phyloP scores from a whole-genome alignment of 306 rosid species.

The Carpinus fangiana region DNA sequence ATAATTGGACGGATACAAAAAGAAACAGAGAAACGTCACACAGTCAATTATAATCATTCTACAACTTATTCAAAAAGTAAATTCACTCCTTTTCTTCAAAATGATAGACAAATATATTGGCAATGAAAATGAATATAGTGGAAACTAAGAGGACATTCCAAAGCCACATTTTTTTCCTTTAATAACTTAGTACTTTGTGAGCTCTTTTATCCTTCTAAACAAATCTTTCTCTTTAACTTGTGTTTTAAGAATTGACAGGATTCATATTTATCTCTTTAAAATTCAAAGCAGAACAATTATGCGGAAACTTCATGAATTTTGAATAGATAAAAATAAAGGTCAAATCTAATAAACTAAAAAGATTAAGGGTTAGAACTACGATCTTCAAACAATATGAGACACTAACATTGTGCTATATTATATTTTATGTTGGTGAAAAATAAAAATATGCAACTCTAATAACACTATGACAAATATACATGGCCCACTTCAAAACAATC shows the following conservation, averaged over 20 bases:
- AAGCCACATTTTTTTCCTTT: not conserved
- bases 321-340: not conserved
- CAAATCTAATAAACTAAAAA: not conserved
- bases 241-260: not conserved
- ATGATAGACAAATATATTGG: not conserved
- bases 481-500: not conserved
- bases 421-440: not conserved
- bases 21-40: not conserved
- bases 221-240: not conserved
- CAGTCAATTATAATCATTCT: constrained; percentile 1
- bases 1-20: not conserved
- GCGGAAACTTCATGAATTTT: not conserved
- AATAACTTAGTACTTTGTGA: not conserved
- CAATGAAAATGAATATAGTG: not conserved
- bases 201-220: not conserved
- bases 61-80: not conserved
- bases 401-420: not conserved
- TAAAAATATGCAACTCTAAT: not conserved
- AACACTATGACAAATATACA: not conserved
- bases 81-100: not conserved
- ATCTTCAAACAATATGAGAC: not conserved
- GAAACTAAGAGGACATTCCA: not conserved
- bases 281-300: not conserved
- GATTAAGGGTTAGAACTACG: not conserved
- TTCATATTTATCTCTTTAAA: not conserved